Conservation (phyloP, 2,329 filamentous ascomycete genomes). For the Chaetomiaceae sp. region DNA sequence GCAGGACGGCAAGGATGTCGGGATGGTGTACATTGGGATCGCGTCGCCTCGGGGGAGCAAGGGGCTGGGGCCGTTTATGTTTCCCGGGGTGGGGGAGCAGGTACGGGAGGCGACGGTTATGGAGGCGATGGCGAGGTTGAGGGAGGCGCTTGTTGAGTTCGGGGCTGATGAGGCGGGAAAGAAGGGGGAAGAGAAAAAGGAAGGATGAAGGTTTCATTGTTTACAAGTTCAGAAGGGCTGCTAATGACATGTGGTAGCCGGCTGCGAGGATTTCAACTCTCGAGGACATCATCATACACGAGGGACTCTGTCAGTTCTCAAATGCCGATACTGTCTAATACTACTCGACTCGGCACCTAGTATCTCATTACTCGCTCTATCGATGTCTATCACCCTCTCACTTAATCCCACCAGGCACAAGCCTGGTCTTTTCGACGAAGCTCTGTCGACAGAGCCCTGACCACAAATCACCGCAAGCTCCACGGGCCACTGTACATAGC, state of each 20-base stretch:
- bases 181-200: neutral
- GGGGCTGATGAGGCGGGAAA: neutral
- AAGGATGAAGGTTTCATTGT: neutral
- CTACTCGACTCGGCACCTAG: conserved; percentile 6
- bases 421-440: neutral
- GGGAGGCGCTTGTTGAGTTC: conserved; percentile 12
- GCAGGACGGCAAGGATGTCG: conserved; percentile 28
- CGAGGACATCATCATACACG: no score
- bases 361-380: conserved; percentile 12
- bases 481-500: conserved; percentile 23
- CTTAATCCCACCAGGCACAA: neutral
- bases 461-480: conserved; percentile 21
- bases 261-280: no score
- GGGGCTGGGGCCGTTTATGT: conserved; percentile 25
- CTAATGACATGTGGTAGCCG: no score
- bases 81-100: conserved; percentile 23
- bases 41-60: conserved; percentile 12
- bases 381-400: neutral
- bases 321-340: conserved; percentile 11
- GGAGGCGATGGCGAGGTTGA: conserved; percentile 21
- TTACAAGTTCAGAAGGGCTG: no score
- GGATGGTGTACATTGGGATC: conserved; percentile 27
- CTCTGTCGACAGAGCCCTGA: neutral
- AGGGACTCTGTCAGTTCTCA: neutral
- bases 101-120: conserved; percentile 26